phyloP scores from a whole-genome alignment of 805 yeast species.

The Candida xyloterini region DNA sequence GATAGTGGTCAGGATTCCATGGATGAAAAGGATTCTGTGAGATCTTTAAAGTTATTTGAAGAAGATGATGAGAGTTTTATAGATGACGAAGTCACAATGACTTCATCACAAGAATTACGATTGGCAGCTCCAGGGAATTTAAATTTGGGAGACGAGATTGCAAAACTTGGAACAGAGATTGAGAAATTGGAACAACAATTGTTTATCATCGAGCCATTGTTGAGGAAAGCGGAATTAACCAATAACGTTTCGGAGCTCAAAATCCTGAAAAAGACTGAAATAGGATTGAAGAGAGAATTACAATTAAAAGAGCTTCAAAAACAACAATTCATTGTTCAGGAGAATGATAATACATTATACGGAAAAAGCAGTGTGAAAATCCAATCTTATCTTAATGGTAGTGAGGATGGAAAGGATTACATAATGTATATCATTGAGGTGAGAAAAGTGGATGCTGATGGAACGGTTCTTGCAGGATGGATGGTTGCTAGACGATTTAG shows the following conservation, averaged over 20 bases:
- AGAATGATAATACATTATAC: constrained; percentile 71
- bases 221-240: constrained; percentile 80
- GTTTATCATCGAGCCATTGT: constrained; percentile 60
- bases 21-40: constrained; percentile 26
- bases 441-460: constrained; percentile 41
- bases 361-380: constrained; percentile 58
- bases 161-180: constrained; percentile 54
- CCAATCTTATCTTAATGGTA: constrained; percentile 53
- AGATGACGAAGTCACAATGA: constrained; percentile 16
- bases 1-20: constrained; percentile 14
- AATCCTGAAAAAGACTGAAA: constrained; percentile 63
- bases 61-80: constrained; percentile 21
- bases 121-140: constrained; percentile 69
- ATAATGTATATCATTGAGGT: constrained; percentile 77
- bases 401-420: constrained; percentile 57
- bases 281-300: constrained; percentile 69
- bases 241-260: constrained; percentile 69
- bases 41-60: constrained; percentile 32
- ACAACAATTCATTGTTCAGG: constrained; percentile 81
- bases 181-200: constrained; percentile 59
- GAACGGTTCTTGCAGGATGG: constrained; percentile 70
- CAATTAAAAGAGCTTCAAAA: constrained; percentile 66
- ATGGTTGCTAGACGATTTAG: constrained; percentile 85
- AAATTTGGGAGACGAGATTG: constrained; percentile 64
- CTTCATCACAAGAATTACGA: constrained; percentile 30